Percentiles rank a stretch among this genome's conserved stretches.
phyloP scores from a whole-genome alignment of 768 basidiomycete genomes.

The Leccinum aurantiacum region DNA sequence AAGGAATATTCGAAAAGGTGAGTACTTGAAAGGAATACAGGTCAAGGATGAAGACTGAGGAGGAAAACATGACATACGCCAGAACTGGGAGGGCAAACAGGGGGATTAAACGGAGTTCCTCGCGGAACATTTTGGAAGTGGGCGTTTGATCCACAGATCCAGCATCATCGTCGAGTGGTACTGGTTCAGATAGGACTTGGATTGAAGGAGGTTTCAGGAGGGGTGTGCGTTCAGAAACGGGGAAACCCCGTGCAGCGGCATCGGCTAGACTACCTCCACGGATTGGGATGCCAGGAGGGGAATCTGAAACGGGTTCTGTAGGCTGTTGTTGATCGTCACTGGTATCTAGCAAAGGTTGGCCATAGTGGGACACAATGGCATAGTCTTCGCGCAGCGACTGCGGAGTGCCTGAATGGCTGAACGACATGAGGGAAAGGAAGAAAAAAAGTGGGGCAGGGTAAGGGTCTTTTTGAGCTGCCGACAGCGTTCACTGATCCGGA shows the following conservation, averaged over 20 bases:
- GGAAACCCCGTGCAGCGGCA: not conserved
- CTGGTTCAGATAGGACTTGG: slow-evolving; percentile 55
- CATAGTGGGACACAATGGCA: slow-evolving; percentile 56
- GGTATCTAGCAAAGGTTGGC: slow-evolving; percentile 39
- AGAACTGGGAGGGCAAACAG: slow-evolving; percentile 73
- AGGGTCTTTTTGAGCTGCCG: not conserved
- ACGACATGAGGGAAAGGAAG: slow-evolving; percentile 32
- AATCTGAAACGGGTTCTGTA: slow-evolving; percentile 10
- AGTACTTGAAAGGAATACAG: slow-evolving; percentile 45
- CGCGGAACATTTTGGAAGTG: slow-evolving; percentile 42
- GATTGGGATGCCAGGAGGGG: slow-evolving; percentile 22
- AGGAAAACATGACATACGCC: slow-evolving; percentile 45
- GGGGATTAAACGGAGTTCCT: slow-evolving; percentile 59
- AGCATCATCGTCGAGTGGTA: slow-evolving; percentile 27
- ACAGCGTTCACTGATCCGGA: not conserved
- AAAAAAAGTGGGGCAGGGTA: not conserved
- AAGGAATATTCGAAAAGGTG: slow-evolving; percentile 86
- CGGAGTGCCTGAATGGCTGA: slow-evolving; percentile 32
- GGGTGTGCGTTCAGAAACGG: slow-evolving; percentile 54
- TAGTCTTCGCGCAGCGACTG: slow-evolving; percentile 64
- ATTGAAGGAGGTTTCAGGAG: slow-evolving; percentile 49
- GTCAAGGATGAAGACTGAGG: not conserved
- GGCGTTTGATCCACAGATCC: slow-evolving; percentile 19
- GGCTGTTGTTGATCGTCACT: slow-evolving; percentile 32
- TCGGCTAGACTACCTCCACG: slow-evolving; percentile 1